phyloP scores from a whole-genome alignment of 2,329 filamentous ascomycete species.

The Aspergillus persii region DNA sequence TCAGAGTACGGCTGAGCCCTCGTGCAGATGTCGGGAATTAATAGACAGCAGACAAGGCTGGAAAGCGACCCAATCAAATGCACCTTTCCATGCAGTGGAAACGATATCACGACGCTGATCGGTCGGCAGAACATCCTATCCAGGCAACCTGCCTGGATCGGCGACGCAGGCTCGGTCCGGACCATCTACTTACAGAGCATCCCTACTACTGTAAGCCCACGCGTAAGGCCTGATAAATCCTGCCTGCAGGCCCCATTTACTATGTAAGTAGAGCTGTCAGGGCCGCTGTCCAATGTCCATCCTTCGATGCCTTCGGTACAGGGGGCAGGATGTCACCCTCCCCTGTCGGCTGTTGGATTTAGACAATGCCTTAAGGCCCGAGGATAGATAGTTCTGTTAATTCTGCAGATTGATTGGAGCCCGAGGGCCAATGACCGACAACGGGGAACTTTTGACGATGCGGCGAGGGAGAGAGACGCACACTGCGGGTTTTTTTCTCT shows the following conservation, averaged over 20 bases:
- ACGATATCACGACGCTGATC: constrained; percentile 9
- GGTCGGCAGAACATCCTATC: constrained; percentile 13
- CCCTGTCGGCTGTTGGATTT: background rate
- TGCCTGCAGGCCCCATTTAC: background rate
- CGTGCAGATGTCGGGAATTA: background rate
- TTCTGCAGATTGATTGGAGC: background rate
- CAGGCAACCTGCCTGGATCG: constrained; percentile 2
- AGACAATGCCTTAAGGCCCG: background rate
- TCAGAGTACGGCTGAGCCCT: background rate
- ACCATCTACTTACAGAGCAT: background rate
- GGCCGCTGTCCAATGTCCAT: background rate
- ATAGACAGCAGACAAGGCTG: background rate
- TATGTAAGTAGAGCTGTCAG: background rate
- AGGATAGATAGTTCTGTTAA: background rate
- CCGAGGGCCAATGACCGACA: background rate
- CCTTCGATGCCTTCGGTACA: background rate
- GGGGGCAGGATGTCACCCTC: background rate
- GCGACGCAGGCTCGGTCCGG: background rate
- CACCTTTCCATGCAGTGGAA: background rate
- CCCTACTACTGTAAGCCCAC: background rate
- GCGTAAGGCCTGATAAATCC: background rate
- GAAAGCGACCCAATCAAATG: background rate
- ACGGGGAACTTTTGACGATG: background rate
- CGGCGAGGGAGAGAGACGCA: too few species aligned
- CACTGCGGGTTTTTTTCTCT: too few species aligned